Evolutionary conservation across 371 early-diverging fungal species (phyloP).

Genomic region (Apophysomyces sp.): DNA sequence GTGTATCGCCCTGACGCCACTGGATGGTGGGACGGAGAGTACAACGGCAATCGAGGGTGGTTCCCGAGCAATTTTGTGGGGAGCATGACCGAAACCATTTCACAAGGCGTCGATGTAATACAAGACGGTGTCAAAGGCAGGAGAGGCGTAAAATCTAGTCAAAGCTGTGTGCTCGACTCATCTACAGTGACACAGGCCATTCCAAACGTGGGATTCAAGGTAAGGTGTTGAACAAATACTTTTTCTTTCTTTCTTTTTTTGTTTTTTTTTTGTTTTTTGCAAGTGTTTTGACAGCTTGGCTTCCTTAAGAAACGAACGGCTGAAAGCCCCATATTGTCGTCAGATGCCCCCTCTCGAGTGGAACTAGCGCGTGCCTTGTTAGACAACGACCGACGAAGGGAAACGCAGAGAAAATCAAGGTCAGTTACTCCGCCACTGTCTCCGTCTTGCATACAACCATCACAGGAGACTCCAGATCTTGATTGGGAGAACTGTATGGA

Average conservation of each 20-base stretch:
- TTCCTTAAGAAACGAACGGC: not conserved
- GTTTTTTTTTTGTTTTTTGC: too few relatives aligned
- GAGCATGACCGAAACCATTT: conserved; percentile 37
- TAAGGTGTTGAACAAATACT: too few relatives aligned
- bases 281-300: too few relatives aligned
- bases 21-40: conserved; percentile 57
- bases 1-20: conserved; percentile 39
- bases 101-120: conserved; percentile 4
- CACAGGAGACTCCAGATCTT: not conserved
- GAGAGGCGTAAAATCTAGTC: not conserved
- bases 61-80: conserved; percentile 54
- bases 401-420: conserved; percentile 5
- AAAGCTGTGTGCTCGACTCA: not conserved
- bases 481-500: conserved; percentile 12
- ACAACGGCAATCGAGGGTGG: conserved; percentile 47
- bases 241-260: too few relatives aligned
- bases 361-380: conserved; percentile 36
- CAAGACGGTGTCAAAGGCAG: not conserved
- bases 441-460: not conserved
- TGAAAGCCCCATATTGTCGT: not conserved
- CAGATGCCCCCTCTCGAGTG: conserved; percentile 11
- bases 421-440: conserved; percentile 1
- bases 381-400: conserved; percentile 25
- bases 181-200: not conserved
- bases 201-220: not conserved